Conservation (phyloP, 2,329 filamentous ascomycete species). For the Aureobasidium uvarum region DNA sequence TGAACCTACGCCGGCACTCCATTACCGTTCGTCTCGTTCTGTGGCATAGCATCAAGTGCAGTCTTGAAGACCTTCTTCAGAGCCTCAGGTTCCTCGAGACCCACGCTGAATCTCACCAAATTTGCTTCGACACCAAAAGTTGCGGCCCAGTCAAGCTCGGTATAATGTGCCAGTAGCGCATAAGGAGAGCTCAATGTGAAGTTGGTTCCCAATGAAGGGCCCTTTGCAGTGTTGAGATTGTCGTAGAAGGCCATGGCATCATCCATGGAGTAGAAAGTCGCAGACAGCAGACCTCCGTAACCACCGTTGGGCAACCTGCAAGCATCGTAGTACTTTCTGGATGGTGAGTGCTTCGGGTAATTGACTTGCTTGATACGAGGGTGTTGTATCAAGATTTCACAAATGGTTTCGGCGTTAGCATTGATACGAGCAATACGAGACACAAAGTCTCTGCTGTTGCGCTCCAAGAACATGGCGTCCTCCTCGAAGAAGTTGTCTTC, state of each 20-base stretch:
- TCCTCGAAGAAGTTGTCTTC: conserved; percentile 94
- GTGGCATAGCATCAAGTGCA: conserved; percentile 63
- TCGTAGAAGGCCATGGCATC: conserved; percentile 84
- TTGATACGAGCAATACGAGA: conserved; percentile 82
- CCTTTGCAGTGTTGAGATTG: conserved; percentile 81
- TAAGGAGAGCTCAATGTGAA: conserved; percentile 92
- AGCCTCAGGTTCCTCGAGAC: conserved; percentile 72
- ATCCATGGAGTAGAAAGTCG: conserved; percentile 68
- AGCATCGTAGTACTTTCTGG: conserved; percentile 71
- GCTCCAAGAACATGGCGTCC: conserved; percentile 90
- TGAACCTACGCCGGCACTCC: background rate
- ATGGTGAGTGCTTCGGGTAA: conserved; percentile 78
- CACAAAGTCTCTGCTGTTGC: conserved; percentile 91
- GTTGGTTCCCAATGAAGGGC: conserved; percentile 92
- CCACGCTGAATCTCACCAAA: conserved; percentile 83
- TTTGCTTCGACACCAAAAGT: conserved; percentile 77
- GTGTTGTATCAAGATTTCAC: conserved; percentile 59
- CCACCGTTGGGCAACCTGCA: conserved; percentile 72
- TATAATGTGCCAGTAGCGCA: conserved; percentile 85
- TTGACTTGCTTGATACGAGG: conserved; percentile 69
- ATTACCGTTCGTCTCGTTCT: background rate
- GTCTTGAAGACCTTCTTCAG: conserved; percentile 62
- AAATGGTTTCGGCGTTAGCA: conserved; percentile 78
- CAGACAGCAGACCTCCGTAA: conserved; percentile 85
- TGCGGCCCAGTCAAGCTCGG: conserved; percentile 86